phyloP scores from a whole-genome alignment of 768 basidiomycete genomes.

The Cystobasidium tubakii region DNA sequence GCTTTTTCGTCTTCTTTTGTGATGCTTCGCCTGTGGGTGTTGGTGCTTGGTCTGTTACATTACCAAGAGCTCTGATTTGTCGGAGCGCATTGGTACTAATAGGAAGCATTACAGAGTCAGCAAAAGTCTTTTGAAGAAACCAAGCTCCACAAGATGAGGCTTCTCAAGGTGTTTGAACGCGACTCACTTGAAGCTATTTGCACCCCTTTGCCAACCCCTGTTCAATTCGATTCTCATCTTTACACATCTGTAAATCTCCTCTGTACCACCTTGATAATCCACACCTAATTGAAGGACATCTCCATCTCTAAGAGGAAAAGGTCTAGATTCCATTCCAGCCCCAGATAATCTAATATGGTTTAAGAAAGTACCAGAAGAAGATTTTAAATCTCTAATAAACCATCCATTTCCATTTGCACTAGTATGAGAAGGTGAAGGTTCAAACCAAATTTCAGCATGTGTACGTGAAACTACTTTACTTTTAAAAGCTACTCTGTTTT shows the following conservation, averaged over 20 bases:
- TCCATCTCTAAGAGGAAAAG: constrained; percentile 78
- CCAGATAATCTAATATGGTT: constrained; percentile 85
- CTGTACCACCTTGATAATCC: constrained; percentile 93
- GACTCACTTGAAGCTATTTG: constrained; percentile 84
- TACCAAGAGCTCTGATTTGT: constrained; percentile 58
- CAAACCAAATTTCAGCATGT: constrained; percentile 89
- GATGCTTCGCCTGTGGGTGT: not conserved
- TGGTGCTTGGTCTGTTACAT: constrained; percentile 43
- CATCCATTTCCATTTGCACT: constrained; percentile 52
- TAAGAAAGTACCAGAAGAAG: constrained; percentile 83
- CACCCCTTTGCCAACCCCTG: constrained; percentile 79
- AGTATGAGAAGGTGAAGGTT: constrained; percentile 39
- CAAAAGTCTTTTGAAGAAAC: no score
- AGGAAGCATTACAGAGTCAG: no score
- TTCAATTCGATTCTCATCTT: constrained; percentile 89
- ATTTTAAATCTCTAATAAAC: constrained; percentile 87
- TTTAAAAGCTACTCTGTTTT: constrained; percentile 84
- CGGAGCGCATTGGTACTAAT: constrained; percentile 60
- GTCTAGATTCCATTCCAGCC: constrained; percentile 71
- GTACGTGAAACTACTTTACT: constrained; percentile 89
- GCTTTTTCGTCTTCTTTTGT: constrained; percentile 35
- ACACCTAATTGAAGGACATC: constrained; percentile 92
- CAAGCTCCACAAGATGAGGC: not conserved
- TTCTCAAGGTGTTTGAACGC: not conserved
- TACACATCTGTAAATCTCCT: constrained; percentile 94